Base-by-base conservation (phyloP, 2,329 filamentous ascomycete genomes). In the Sporothrix curviconia region DNA sequence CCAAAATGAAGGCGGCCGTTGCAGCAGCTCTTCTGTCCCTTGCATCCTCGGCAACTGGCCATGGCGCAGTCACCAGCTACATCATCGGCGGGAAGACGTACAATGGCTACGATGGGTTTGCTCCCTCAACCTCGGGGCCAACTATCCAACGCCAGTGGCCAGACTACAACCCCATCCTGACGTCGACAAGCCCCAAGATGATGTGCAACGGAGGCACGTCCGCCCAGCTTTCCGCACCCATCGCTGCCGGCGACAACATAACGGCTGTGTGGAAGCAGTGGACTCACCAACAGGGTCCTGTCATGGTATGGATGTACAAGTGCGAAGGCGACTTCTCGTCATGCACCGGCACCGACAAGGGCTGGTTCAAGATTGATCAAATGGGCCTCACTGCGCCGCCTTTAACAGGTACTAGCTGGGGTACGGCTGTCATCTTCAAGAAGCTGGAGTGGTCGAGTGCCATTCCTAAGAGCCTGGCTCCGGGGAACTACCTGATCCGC, bases 361-460 rank as follows among this genome's bases (percentile, higher is more conserved):
- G 72, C 55, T 83, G 80, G 80, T 83, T 82, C 74, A 82, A 82
- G 72, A 80, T 83, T 61, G 77, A 80, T 62, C 73, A 82, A 64
- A 71, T 74, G 66, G 79, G 66, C 52, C 62, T 67, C 56, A 58
- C 56, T 37, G 61, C 61, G 15, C 64, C 61, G 58, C 64, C 61
- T 39, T 60, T 66, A 17, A 62, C 65, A 9, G 61, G 64, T 55
- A 63, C 63, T 57, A 66, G 64, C 61, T 80, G 78, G 77, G 78
- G 74, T 14, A 77, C 75, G 0, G 77, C 74, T 1, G 59, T 72
- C 7, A 74, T 81, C 54, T 64, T 71, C 32, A 71, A 73, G 59
- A 74, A 71, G 8, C 63, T 65, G 54, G 66, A 75, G 58, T 82
- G 75, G 73, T 76, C 76, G 2, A 74, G 72, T 68, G 77, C 69